Conservation (phyloP, 1,139 yeast genomes). For the Geotrichum reessii region DNA sequence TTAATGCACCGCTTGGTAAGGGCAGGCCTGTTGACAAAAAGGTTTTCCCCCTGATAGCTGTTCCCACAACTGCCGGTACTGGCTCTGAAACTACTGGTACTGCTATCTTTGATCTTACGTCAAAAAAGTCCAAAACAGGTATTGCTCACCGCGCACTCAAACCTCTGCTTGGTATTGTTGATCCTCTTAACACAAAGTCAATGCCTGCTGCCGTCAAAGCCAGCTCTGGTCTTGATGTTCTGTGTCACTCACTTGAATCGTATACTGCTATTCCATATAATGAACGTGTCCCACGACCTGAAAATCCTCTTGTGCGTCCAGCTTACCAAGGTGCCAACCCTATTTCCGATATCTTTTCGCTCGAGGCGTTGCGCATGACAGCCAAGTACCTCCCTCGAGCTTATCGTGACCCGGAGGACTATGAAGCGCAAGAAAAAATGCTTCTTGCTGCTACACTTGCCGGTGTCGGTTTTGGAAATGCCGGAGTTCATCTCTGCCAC, state of each 20-base stretch:
- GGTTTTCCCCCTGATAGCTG: conserved; percentile 40
- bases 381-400: conserved; percentile 40
- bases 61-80: conserved; percentile 44
- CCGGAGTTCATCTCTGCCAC: conserved; percentile 42
- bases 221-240: conserved; percentile 42
- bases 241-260: conserved; percentile 44
- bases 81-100: conserved; percentile 46
- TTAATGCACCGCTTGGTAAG: conserved; percentile 41
- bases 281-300: conserved; percentile 39
- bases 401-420: conserved; percentile 37
- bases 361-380: conserved; percentile 38
- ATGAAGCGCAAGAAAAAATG: conserved; percentile 39
- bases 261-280: conserved; percentile 41
- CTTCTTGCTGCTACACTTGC: conserved; percentile 41
- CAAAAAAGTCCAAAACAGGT: conserved; percentile 38
- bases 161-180: conserved; percentile 40
- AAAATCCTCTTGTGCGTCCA: conserved; percentile 38
- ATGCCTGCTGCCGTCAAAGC: conserved; percentile 43
- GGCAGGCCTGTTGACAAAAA: conserved; percentile 36
- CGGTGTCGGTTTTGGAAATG: conserved; percentile 42
- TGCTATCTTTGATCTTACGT: conserved; percentile 37
- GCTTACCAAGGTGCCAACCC: conserved; percentile 44
- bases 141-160: conserved; percentile 39
- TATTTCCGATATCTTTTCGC: conserved; percentile 39
- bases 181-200: conserved; percentile 40